Percentiles rank a stretch among this genome's conserved stretches.
Conservation (phyloP, 306 rosid genomes). For the Begonia fuchsioides region DNA sequence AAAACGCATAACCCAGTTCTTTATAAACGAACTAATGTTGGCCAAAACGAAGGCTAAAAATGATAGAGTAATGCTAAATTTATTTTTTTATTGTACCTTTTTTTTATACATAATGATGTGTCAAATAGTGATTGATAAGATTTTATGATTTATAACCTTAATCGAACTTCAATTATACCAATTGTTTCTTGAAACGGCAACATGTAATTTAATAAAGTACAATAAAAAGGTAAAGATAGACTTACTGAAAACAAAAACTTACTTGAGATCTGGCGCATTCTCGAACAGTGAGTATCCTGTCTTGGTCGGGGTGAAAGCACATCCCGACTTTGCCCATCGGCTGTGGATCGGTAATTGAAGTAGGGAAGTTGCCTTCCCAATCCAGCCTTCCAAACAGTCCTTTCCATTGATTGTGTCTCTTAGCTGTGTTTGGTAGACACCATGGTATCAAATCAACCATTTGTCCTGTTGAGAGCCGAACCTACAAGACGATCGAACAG, state of each 20-base stretch:
- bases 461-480: constrained; percentile 63
- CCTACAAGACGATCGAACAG: constrained; percentile 16
- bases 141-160: too few relatives aligned
- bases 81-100: too few relatives aligned
- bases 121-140: too few relatives aligned
- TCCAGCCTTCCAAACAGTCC: constrained; percentile 92
- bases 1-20: too few relatives aligned
- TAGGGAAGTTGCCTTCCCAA: constrained; percentile 95
- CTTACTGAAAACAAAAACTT: too few relatives aligned
- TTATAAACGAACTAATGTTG: too few relatives aligned
- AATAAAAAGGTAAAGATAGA: too few relatives aligned
- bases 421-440: constrained; percentile 98
- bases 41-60: neutral
- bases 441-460: constrained; percentile 83
- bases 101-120: too few relatives aligned
- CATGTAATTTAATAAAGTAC: too few relatives aligned
- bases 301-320: constrained; percentile 99
- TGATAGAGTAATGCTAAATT: too few relatives aligned
- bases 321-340: constrained; percentile 99
- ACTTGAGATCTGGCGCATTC: constrained; percentile 98
- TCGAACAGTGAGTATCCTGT: constrained; percentile 81
- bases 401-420: constrained; percentile 95
- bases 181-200: too few relatives aligned
- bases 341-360: constrained; percentile 93
- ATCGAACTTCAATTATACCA: too few relatives aligned